Percentiles rank a stretch among this genome's conserved stretches.
Evolutionary conservation across 768 basidiomycete species (phyloP).

Genomic region (Hemileccinum rubropunctum): DNA sequence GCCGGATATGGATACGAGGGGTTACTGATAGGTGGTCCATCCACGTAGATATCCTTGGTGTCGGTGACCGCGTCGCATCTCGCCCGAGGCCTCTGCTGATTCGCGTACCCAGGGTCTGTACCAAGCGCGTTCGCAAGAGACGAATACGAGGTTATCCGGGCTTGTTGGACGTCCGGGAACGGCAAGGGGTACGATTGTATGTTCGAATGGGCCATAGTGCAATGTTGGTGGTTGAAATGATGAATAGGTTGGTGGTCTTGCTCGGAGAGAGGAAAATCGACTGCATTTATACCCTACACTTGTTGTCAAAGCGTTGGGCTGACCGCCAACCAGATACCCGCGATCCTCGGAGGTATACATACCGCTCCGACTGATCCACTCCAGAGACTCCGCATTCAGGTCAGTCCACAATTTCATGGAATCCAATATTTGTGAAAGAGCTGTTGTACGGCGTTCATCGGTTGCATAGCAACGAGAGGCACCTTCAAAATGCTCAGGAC

Average conservation of each 20-base stretch:
- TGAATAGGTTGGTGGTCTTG: background rate
- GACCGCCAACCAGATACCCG: no score
- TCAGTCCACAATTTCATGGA: conserved; percentile 9
- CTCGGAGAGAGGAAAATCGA: background rate
- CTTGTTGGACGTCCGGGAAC: conserved; percentile 19
- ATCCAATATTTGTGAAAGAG: background rate
- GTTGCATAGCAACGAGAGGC: no score
- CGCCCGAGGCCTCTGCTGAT: conserved; percentile 1
- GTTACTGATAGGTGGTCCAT: conserved; percentile 15
- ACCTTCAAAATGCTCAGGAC: no score
- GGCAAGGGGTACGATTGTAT: conserved; percentile 16
- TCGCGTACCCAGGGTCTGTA: conserved; percentile 11
- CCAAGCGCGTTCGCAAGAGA: conserved; percentile 24
- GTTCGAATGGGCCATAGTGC: conserved; percentile 18
- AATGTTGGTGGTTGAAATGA: background rate
- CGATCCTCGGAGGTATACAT: no score
- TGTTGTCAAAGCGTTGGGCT: conserved; percentile 17
- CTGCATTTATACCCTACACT: conserved; percentile 19
- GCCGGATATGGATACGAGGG: conserved; percentile 30
- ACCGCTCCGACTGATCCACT: no score
- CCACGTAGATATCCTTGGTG: conserved; percentile 16
- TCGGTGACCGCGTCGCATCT: conserved; percentile 7
- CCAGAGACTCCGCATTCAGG: background rate
- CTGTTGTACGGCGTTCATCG: background rate
- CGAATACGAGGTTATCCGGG: conserved; percentile 21